Evolutionary conservation across 176 grass and related monocot species (phyloP).

Genomic region (Pharus latifolius): DNA sequence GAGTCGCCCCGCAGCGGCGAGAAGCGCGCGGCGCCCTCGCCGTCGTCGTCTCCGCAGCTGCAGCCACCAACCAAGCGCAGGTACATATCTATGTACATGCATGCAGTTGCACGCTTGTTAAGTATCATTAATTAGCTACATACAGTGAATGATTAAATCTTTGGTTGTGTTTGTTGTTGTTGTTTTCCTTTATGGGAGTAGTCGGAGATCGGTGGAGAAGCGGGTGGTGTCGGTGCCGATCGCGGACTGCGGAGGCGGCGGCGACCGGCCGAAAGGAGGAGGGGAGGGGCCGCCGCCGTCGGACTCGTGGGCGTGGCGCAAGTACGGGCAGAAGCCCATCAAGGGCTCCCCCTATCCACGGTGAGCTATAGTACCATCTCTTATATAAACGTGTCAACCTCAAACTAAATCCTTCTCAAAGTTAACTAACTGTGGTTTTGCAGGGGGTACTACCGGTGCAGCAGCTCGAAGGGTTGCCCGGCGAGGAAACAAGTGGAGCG

Average conservation of each 20-base stretch:
- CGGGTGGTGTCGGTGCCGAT: constrained; percentile 76
- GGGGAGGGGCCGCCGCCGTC: constrained; percentile 86
- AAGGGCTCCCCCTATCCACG: constrained; percentile 93
- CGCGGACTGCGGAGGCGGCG: constrained; percentile 23
- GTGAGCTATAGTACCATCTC: constrained; percentile 10
- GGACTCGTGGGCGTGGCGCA: constrained; percentile 98
- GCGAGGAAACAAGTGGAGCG: constrained; percentile 95
- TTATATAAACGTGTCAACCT: no score
- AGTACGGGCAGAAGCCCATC: constrained; percentile 99
- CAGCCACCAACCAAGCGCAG: constrained; percentile 64
- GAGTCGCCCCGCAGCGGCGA: constrained; percentile 25
- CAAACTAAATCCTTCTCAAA: background rate
- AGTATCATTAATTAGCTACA: background rate
- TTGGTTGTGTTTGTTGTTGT: background rate
- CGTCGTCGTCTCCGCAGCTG: constrained; percentile 17
- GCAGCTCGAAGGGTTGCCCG: constrained; percentile 86
- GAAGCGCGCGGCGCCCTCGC: constrained; percentile 13
- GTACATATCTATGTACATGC: constrained; percentile 4
- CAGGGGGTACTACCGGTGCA: constrained; percentile 93
- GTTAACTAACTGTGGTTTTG: background rate
- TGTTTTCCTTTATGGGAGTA: no score
- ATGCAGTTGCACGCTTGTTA: background rate
- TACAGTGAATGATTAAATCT: background rate
- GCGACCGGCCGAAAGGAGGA: constrained; percentile 45
- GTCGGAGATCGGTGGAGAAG: constrained; percentile 90